Conservation (phyloP, 257 asterid genomes). For the Eustoma russellianum region DNA sequence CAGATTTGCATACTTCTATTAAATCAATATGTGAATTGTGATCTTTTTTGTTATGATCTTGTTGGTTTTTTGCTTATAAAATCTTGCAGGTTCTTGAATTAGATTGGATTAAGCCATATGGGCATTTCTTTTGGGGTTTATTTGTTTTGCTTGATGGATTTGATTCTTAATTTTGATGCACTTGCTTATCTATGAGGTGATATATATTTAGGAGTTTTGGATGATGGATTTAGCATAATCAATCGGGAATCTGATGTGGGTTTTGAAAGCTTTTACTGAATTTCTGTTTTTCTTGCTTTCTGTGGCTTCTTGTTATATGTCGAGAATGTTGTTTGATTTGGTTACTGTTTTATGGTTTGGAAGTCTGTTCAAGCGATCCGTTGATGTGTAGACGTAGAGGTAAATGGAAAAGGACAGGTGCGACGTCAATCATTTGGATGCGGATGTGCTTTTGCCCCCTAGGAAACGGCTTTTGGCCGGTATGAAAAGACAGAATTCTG, state of each 20-base stretch:
- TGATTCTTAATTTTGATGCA: constrained; percentile 12
- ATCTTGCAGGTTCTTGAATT: constrained; percentile 2
- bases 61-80: background rate
- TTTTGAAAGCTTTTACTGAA: constrained; percentile 11
- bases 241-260: constrained; percentile 17
- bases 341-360: constrained; percentile 24
- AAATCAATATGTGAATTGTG: constrained; percentile 22
- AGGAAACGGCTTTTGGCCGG: constrained; percentile 92
- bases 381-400: constrained; percentile 40
- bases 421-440: constrained; percentile 56
- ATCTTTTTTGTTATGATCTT: constrained; percentile 3
- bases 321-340: constrained; percentile 16
- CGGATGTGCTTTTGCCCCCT: constrained; percentile 92
- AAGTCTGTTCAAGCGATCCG: constrained; percentile 20
- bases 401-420: constrained; percentile 54
- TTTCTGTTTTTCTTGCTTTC: constrained; percentile 7
- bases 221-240: constrained; percentile 20
- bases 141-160: constrained; percentile 9
- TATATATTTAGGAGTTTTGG: constrained; percentile 7
- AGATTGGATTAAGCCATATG: constrained; percentile 7
- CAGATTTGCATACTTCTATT: constrained; percentile 26
- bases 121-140: background rate
- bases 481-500: constrained; percentile 73
- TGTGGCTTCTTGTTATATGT: constrained; percentile 15
- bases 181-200: constrained; percentile 15